Base-by-base conservation (phyloP, 2,329 filamentous ascomycete genomes). In the Ustulina deusta region DNA sequence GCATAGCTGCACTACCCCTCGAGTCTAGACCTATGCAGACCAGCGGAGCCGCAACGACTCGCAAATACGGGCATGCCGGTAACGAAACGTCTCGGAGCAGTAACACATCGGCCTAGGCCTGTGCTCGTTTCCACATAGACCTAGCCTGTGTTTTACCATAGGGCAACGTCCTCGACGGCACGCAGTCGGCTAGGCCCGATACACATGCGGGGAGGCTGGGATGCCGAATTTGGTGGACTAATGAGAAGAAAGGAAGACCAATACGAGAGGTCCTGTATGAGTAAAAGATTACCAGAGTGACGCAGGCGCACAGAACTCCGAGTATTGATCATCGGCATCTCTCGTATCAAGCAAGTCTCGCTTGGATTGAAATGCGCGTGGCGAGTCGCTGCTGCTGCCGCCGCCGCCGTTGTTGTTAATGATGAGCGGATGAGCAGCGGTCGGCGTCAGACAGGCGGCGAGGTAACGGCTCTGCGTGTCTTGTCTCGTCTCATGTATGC, bases 21-120 rank as follows among this genome's bases (percentile, higher is more conserved):
- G 32, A 56, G 57, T 48, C 63, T 63, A 63, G 66, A 60, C 54
- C 38, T 59, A 27, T 58, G 56, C 55, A 38, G 55, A 54, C 63
- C 54, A 51, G 55, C 63, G 59, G 66, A 66, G 66, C 66, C 59
- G 55, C 63, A 63, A 66, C 61, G 63, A 63, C 59, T 66, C 54
- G 59, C 63, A 34, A 59, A 60, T 51, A 36, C 20, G 63, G 63
- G n/a, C 36, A 62, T 29, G 55, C 63, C 66, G 63, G 63, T 54
- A 49, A 29, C 32, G 7, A 62, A 36, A 55, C 38, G 25, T 34
- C 20, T 59, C 52, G 57, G 66, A 34, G 66, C 58, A 38, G 62
- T 55, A 36, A 36, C 44, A 48, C 32, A 40, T 48, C 38, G 57
- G 58, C 57, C 57, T 42, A 44, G 57, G 46, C 42, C 51, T 65